A percentile compares a stretch with the other conserved stretches of the same genome.
Conservation (phyloP, 192 early-diverging fungal species). For the Podila verticillata region DNA sequence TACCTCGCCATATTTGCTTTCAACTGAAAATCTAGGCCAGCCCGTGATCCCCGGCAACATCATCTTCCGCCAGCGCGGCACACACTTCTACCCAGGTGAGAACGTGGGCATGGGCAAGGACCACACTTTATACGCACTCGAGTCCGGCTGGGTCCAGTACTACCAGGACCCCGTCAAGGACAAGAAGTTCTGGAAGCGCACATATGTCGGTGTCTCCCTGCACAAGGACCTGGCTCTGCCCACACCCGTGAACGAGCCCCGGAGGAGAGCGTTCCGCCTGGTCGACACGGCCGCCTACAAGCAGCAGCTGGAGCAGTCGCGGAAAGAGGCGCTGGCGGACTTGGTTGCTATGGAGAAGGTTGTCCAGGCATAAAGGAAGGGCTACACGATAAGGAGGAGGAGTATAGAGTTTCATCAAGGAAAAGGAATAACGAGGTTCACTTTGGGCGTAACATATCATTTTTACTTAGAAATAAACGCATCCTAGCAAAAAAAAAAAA, state of each 20-base stretch:
- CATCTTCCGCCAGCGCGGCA: constrained; percentile 83
- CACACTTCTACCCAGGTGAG: constrained; percentile 81
- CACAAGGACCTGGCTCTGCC: constrained; percentile 72
- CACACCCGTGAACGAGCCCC: constrained; percentile 65
- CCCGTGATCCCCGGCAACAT: constrained; percentile 81
- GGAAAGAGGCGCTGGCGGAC: constrained; percentile 43
- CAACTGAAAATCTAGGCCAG: constrained; percentile 57
- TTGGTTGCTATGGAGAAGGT: constrained; percentile 42
- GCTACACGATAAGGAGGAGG: background rate
- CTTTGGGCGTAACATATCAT: too few species aligned
- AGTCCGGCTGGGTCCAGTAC: constrained; percentile 79
- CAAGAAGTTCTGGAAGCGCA: constrained; percentile 64
- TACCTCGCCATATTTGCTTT: background rate
- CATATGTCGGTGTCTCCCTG: constrained; percentile 74
- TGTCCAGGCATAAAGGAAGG: constrained; percentile 25
- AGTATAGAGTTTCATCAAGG: background rate
- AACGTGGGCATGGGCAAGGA: constrained; percentile 83
- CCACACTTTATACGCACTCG: constrained; percentile 77
- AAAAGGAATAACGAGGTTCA: background rate
- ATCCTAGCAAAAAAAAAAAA: too few species aligned
- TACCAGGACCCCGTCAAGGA: constrained; percentile 71
- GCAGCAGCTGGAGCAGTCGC: constrained; percentile 30
- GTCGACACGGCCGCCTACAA: constrained; percentile 62
- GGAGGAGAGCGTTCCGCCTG: constrained; percentile 74
- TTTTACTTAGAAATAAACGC: too few species aligned